Evolutionary conservation across 2,329 filamentous ascomycete genomes (phyloP).

Genomic region (Exserohilum rostratum): DNA sequence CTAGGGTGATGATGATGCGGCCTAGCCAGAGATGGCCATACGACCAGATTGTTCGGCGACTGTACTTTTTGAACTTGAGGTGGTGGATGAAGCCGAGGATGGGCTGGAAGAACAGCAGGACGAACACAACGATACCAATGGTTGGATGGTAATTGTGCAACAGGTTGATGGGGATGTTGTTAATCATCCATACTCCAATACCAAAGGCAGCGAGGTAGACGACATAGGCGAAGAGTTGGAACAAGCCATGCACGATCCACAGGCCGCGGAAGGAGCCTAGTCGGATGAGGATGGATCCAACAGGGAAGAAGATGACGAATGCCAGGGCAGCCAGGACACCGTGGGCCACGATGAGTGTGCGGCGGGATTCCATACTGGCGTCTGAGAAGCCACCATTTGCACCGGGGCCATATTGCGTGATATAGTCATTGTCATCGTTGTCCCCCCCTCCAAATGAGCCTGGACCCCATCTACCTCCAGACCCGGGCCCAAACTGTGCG

Average conservation of each 20-base stretch:
- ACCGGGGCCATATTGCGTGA: constrained; percentile 6
- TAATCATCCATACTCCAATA: constrained; percentile 58
- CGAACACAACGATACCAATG: constrained; percentile 60
- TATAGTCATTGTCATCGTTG: constrained; percentile 3
- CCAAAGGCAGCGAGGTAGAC: constrained; percentile 58
- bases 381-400: constrained; percentile 4
- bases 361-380: constrained; percentile 10
- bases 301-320: constrained; percentile 53
- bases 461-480: constrained; percentile 14
- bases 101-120: constrained; percentile 61
- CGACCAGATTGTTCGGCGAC: constrained; percentile 54
- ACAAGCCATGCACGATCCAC: constrained; percentile 50
- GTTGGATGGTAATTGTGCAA: constrained; percentile 56
- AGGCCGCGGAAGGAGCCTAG: constrained; percentile 50
- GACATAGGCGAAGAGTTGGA: constrained; percentile 57
- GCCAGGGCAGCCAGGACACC: constrained; percentile 52
- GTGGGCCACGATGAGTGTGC: constrained; percentile 49
- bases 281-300: constrained; percentile 53
- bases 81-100: constrained; percentile 61
- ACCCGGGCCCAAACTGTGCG: constrained; percentile 20
- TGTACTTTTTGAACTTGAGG: constrained; percentile 55
- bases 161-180: constrained; percentile 32
- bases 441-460: constrained; percentile 11
- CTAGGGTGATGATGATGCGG: constrained; percentile 57
- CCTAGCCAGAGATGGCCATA: constrained; percentile 63